These are phyloP conservation scores for Podospora comata DNA, from an alignment of 495 filamentous ascomycete species.

Conservation along the genomic window DNA sequence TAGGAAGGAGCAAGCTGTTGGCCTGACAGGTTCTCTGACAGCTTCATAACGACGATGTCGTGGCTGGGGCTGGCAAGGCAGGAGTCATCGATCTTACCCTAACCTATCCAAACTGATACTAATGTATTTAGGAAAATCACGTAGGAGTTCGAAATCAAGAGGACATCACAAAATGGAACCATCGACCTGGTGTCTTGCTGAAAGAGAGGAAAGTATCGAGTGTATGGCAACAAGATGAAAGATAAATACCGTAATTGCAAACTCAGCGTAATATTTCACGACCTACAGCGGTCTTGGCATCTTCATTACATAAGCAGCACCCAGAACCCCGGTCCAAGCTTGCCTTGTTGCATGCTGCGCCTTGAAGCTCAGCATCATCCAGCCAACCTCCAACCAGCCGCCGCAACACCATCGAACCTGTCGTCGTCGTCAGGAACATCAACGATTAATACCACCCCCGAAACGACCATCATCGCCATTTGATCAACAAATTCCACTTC, in stretches of 20 bases:
- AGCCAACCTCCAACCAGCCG: slow-evolving; percentile 23
- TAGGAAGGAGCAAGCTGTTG: too few relatives aligned
- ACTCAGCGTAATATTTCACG: neutral
- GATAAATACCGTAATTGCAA: neutral
- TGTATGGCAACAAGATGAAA: neutral
- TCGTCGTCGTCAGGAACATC: neutral
- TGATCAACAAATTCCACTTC: neutral
- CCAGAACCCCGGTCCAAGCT: slow-evolving; percentile 10
- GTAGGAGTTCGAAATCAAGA: too few relatives aligned
- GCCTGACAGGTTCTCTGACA: too few relatives aligned
- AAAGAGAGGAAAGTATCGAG: neutral
- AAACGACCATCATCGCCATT: neutral
- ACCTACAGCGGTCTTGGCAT: neutral
- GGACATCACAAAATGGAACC: too few relatives aligned
- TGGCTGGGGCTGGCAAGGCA: too few relatives aligned
- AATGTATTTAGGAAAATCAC: too few relatives aligned
- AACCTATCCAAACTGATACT: too few relatives aligned
- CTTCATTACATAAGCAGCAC: slow-evolving; percentile 11
- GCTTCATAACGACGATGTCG: too few relatives aligned
- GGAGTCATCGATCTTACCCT: too few relatives aligned
- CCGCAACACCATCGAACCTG: neutral
- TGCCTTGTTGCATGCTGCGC: slow-evolving; percentile 13
- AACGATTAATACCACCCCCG: slow-evolving; percentile 1
- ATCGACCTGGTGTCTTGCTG: too few relatives aligned
- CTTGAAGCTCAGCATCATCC: slow-evolving; percentile 10